phyloP scores from a whole-genome alignment of 257 asterid species.

The Solanum virginianum region DNA sequence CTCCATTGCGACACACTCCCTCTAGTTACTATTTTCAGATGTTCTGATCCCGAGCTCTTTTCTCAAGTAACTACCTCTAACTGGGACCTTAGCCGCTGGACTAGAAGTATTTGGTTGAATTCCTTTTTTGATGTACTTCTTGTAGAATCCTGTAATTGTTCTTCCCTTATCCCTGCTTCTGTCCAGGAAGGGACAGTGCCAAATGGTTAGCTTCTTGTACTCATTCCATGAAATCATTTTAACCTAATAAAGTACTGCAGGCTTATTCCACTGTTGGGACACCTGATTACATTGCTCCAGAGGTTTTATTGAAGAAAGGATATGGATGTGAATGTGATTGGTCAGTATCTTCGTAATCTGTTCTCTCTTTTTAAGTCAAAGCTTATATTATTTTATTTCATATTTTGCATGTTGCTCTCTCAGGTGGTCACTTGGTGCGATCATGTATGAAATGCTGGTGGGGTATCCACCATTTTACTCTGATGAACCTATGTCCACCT shows the following conservation, averaged over 20 bases:
- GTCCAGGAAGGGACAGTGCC: not conserved
- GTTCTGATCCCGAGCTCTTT: not conserved
- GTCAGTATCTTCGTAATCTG: conserved; percentile 24
- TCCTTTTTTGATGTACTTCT: not conserved
- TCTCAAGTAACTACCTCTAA: not conserved
- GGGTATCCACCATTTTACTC: conserved; percentile 98
- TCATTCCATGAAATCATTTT: not conserved
- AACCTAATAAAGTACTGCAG: conserved; percentile 24
- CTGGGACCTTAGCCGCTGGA: not conserved
- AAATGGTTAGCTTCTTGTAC: not conserved
- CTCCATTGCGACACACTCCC: not conserved
- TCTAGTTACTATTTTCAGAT: not conserved
- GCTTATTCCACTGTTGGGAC: conserved; percentile 99
- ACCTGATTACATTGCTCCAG: conserved; percentile 98
- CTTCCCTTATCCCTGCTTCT: not conserved
- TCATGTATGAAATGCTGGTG: conserved; percentile 96
- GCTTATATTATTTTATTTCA: not conserved
- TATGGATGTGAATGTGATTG: conserved; percentile 98
- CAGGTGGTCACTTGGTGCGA: conserved; percentile 99
- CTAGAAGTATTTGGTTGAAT: not conserved
- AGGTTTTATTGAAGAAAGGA: conserved; percentile 89
- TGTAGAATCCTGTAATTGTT: not conserved
- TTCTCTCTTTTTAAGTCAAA: conserved; percentile 4
- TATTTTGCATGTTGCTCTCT: not conserved
- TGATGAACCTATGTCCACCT: conserved; percentile 95